Evolutionary conservation across 192 early-diverging fungal genomes (phyloP).

Genomic region (Gryganskiella cystojenkinii): DNA sequence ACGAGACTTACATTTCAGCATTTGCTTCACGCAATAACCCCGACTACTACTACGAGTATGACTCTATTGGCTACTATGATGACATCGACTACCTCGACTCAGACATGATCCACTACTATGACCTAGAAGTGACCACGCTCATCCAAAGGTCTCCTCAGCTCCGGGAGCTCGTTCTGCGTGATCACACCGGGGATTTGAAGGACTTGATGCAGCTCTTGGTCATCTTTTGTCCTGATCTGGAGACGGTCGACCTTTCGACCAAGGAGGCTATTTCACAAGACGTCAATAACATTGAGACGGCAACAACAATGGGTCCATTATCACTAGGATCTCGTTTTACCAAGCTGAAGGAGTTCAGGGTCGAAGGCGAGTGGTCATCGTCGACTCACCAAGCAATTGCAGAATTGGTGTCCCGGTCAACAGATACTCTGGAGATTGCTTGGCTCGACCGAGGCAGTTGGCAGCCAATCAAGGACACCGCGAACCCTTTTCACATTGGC

Average conservation of each 20-base stretch:
- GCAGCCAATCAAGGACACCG: neutral
- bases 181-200: neutral
- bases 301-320: neutral
- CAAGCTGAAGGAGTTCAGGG: conserved; percentile 5
- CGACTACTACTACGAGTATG: no score
- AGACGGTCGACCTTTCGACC: neutral
- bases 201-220: neutral
- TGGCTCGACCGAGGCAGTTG: neutral
- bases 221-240: neutral
- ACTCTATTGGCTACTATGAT: no score
- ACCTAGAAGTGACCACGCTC: neutral
- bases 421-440: neutral
- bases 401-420: neutral
- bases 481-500: neutral
- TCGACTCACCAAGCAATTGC: neutral
- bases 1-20: no score
- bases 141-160: neutral
- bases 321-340: neutral
- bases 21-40: no score
- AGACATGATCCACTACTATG: no score
- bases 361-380: neutral
- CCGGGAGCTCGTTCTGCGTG: neutral
- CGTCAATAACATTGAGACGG: no score
- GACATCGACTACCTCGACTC: no score
- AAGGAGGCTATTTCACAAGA: no score